Conservation (phyloP, 139 green algal species). For the Yamagishiella unicocca region DNA sequence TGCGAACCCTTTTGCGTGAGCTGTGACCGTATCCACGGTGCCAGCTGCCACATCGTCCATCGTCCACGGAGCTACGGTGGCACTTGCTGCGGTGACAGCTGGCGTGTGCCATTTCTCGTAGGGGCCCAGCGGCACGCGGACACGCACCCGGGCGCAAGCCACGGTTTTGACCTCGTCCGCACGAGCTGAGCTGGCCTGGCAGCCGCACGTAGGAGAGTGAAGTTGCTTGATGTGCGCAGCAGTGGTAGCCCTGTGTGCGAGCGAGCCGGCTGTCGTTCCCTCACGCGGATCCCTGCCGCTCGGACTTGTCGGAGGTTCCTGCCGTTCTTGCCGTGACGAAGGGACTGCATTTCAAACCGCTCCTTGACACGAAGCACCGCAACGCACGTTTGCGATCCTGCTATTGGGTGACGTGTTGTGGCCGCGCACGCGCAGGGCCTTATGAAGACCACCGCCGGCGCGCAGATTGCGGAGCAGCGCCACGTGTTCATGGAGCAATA, state of each 20-base stretch:
- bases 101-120: too few species aligned
- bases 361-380: not conserved
- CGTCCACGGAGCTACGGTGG: too few species aligned
- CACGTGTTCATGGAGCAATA: conserved; percentile 79
- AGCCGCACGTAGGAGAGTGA: too few species aligned
- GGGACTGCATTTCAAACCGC: not conserved
- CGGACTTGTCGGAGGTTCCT: not conserved
- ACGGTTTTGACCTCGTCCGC: too few species aligned
- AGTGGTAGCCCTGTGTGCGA: not conserved
- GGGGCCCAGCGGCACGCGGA: too few species aligned
- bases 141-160: too few species aligned
- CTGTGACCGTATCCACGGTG: not conserved
- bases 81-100: not conserved
- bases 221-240: too few species aligned
- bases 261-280: too few species aligned
- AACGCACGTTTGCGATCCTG: not conserved
- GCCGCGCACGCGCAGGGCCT: conserved; percentile 54
- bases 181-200: too few species aligned
- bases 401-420: not conserved
- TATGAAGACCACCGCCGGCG: conserved; percentile 79
- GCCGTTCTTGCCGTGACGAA: not conserved
- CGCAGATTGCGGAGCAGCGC: conserved; percentile 59
- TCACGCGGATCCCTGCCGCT: too few species aligned
- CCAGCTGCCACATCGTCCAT: too few species aligned
- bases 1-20: not conserved